phyloP scores from a whole-genome alignment of 2,329 filamentous ascomycete genomes.

The Calonectria fujianensis region DNA sequence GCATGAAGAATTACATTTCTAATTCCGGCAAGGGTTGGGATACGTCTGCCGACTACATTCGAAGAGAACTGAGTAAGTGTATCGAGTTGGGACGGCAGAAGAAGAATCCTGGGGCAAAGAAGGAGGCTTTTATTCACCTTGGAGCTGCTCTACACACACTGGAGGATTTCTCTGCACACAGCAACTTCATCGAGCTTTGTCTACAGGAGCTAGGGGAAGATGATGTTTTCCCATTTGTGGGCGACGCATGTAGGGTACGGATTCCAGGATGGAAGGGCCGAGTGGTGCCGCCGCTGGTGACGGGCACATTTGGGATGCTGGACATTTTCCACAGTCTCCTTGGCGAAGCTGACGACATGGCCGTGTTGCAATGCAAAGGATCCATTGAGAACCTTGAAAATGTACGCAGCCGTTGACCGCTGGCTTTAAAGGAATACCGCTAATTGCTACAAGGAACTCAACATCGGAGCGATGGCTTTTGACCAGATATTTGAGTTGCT shows the following conservation, averaged over 20 bases:
- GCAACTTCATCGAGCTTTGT: constrained; percentile 84
- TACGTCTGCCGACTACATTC: constrained; percentile 88
- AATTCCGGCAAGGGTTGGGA: constrained; percentile 85
- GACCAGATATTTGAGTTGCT: constrained; percentile 57
- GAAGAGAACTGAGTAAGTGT: constrained; percentile 79
- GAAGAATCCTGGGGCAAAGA: constrained; percentile 41
- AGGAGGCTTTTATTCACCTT: constrained; percentile 64
- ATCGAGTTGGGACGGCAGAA: constrained; percentile 79
- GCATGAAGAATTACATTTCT: constrained; percentile 98
- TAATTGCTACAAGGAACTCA: constrained; percentile 74
- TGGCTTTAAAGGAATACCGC: neutral
- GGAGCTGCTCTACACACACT: constrained; percentile 83
- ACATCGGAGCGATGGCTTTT: constrained; percentile 67
- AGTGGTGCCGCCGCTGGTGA: constrained; percentile 82
- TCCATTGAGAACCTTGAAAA: constrained; percentile 79
- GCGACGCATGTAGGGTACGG: constrained; percentile 62
- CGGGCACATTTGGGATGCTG: constrained; percentile 71
- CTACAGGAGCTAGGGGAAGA: constrained; percentile 81
- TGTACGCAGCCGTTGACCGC: constrained; percentile 18
- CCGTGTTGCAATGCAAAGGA: constrained; percentile 67
- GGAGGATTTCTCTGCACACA: constrained; percentile 80
- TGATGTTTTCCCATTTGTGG: constrained; percentile 75
- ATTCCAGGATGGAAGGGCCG: constrained; percentile 68
- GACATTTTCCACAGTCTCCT: constrained; percentile 82
- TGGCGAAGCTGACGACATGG: constrained; percentile 72